Evolutionary conservation across 2,329 filamentous ascomycete genomes (phyloP), one percentile per base, ranked within the genome.

Genomic region (Penicillium freii): DNA sequence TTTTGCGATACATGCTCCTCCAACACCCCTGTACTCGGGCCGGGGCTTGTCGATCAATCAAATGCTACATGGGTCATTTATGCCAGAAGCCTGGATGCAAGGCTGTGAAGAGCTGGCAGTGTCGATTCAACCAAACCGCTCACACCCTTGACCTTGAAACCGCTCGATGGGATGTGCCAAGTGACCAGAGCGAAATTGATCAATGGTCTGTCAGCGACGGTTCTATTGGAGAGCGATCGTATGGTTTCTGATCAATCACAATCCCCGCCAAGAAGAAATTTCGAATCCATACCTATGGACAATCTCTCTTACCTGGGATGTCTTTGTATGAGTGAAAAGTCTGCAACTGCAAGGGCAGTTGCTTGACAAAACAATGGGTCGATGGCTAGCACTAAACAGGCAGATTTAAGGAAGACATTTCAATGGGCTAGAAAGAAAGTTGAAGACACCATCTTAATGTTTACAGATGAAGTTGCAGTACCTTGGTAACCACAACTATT

Each of bases 11-110:
- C 50, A 74, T 82, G n/a, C 70, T 79, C 1, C 75, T 75, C 27
- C 73, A 74, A 44, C 73, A 71, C 27, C 74, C 77, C 0, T 84
- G 81, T 61, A 64, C 72, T 2, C 60, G 65, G 2, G 75, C 73
- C 23, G 71, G 74, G 2, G 63, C 51, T 0, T 84, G 81, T 58
- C 75, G 81, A 10, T 66, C 68, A 4, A 58, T 67, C 0, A 71
- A 75, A 31, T 84, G 82, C 63, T 71, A 73, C 36, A 69, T 75
- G 40, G 81, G 81, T 0, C 82, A 84, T 58, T 51, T 69, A 31
- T 74, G 73, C 54, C 71, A 74, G 44, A 73, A 69, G 43, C 66
- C 67, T 10, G 65, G 66, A 29, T 74, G 72, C 51, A 68, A 65
- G 56, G 69, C 61, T 27, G 60, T 59, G 5, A 73, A 71, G 57